Percentiles rank a stretch among this genome's conserved stretches.
phyloP scores from a whole-genome alignment of 2,329 filamentous ascomycete species.

The Curvularia sp. region DNA sequence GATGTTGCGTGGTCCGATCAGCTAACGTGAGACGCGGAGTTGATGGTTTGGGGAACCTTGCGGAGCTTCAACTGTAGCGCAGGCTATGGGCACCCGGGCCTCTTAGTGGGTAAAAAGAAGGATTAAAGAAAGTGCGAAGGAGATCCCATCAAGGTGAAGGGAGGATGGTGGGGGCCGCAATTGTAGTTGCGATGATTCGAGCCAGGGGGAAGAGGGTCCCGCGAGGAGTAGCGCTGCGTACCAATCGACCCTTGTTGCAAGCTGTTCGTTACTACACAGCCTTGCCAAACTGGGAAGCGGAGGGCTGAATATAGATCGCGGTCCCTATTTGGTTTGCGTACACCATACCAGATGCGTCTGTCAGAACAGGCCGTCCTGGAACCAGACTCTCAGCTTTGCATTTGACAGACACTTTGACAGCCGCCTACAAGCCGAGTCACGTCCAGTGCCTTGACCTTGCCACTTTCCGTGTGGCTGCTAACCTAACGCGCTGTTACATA shows the following conservation, averaged over 20 bases:
- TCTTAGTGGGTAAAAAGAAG: constrained; percentile 18
- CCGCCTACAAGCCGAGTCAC: constrained; percentile 5
- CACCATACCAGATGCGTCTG: not conserved
- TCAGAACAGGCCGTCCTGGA: not conserved
- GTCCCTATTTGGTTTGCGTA: constrained; percentile 2
- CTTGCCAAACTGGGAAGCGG: constrained; percentile 33
- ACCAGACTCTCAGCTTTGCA: not conserved
- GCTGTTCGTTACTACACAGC: constrained; percentile 28
- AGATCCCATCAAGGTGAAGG: constrained; percentile 30
- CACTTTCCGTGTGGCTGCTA: constrained; percentile 11
- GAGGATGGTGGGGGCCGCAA: constrained; percentile 31
- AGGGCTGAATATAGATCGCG: constrained; percentile 29
- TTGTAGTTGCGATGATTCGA: constrained; percentile 34
- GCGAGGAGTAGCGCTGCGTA: constrained; percentile 29
- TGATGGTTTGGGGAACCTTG: constrained; percentile 11
- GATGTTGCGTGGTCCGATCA: constrained; percentile 30
- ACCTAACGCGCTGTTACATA: not conserved
- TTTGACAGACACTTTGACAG: constrained; percentile 2
- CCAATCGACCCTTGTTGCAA: constrained; percentile 43
- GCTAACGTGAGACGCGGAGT: constrained; percentile 26
- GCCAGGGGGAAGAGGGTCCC: constrained; percentile 32
- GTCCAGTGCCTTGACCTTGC: constrained; percentile 15
- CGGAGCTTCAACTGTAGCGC: constrained; percentile 19
- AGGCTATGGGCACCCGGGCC: constrained; percentile 6
- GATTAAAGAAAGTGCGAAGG: constrained; percentile 49